These are phyloP conservation scores for Saccharomycopsis fermentans DNA, from an alignment of 805 yeast genomes.

Conservation along the genomic window DNA sequence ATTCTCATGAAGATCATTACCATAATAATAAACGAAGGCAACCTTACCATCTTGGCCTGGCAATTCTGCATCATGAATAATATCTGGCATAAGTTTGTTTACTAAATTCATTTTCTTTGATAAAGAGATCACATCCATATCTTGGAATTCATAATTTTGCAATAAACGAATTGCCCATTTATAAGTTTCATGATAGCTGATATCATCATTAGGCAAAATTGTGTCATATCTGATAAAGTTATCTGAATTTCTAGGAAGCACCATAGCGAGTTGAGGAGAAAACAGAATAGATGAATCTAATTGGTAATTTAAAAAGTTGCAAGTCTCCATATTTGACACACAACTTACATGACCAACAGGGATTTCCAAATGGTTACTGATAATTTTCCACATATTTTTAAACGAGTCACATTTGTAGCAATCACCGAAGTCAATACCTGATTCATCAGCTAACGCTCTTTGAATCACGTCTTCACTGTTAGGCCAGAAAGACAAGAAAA, in stretches of 20 bases:
- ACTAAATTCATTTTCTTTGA: conserved; percentile 22
- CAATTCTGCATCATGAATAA: conserved; percentile 22
- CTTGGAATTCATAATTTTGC: conserved; percentile 35
- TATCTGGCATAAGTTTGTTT: conserved; percentile 25
- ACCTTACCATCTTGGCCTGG: conserved; percentile 30
- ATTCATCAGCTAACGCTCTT: conserved; percentile 19
- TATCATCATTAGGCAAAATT: conserved; percentile 23
- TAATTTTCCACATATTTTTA: conserved; percentile 46
- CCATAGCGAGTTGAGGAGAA: conserved; percentile 36
- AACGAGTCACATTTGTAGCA: conserved; percentile 44
- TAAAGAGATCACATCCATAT: conserved; percentile 20
- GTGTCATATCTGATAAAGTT: conserved; percentile 36
- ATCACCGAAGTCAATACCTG: conserved; percentile 29
- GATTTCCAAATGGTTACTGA: conserved; percentile 40
- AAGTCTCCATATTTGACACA: conserved; percentile 36
- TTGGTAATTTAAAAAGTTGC: conserved; percentile 39
- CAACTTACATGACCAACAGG: conserved; percentile 54
- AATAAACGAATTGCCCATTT: conserved; percentile 39
- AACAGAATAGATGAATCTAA: not conserved
- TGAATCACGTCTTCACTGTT: conserved; percentile 28
- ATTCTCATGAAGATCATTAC: conserved; percentile 25
- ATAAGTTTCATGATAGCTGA: conserved; percentile 21
- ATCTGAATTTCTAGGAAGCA: conserved; percentile 43
- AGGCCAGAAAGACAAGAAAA: conserved; percentile 60
- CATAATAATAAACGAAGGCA: conserved; percentile 45